phyloP scores from a whole-genome alignment of 495 filamentous ascomycete genomes.

The Jackrogersella minutella region DNA sequence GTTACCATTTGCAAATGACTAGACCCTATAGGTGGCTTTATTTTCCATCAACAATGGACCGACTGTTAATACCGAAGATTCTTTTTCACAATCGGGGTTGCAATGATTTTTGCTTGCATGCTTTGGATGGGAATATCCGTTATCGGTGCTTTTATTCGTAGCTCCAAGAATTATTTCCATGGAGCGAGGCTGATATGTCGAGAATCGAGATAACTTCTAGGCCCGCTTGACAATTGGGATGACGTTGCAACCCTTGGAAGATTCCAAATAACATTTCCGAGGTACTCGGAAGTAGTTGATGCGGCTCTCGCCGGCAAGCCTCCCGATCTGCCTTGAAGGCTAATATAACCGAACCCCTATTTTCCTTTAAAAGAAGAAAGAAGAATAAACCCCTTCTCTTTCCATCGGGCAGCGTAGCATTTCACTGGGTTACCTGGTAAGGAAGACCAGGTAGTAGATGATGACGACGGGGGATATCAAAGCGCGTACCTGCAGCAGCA shows the following conservation, averaged over 20 bases:
- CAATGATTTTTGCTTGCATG: conserved; percentile 2
- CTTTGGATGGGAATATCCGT: not conserved
- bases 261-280: not conserved
- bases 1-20: conserved; percentile 36
- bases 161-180: not conserved
- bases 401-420: conserved; percentile 3
- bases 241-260: conserved; percentile 14
- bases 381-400: not conserved
- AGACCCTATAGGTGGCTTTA: conserved; percentile 36
- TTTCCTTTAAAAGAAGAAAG: too few species aligned
- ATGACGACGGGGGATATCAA: too few species aligned
- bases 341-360: conserved; percentile 26
- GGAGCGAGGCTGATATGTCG: conserved; percentile 4
- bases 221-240: too few species aligned
- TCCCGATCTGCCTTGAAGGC: conserved; percentile 33
- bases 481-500: conserved; percentile 22
- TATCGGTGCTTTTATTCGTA: not conserved
- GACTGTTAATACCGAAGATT: conserved; percentile 38
- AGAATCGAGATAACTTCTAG: too few species aligned
- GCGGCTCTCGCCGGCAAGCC: conserved; percentile 12
- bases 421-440: not conserved
- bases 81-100: not conserved
- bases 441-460: too few species aligned
- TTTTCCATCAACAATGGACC: conserved; percentile 27
- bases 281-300: not conserved